These are phyloP conservation scores for Cryptococcus wingfieldii DNA, from an alignment of 1,284 basidiomycete species.

Conservation along the genomic window DNA sequence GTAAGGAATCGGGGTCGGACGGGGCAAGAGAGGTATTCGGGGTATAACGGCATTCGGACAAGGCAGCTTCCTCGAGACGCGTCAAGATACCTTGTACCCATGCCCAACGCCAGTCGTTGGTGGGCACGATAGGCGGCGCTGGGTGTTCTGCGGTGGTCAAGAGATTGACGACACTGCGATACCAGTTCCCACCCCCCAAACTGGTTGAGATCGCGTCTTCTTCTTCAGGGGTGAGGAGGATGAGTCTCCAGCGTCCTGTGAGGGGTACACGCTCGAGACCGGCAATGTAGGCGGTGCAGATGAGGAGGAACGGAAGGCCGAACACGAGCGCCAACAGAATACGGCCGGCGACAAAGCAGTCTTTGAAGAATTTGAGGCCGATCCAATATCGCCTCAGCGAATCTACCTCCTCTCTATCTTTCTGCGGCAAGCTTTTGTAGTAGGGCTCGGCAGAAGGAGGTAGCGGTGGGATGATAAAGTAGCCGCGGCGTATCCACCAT, in stretches of 20 bases:
- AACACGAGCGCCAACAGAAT: slow-evolving; percentile 60
- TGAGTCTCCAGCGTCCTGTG: slow-evolving; percentile 78
- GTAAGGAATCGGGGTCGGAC: background rate
- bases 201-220: slow-evolving; percentile 75
- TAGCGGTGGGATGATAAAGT: slow-evolving; percentile 34
- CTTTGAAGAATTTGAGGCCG: slow-evolving; percentile 49
- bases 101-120: slow-evolving; percentile 73
- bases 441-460: slow-evolving; percentile 28
- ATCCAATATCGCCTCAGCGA: slow-evolving; percentile 44
- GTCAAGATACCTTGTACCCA: slow-evolving; percentile 76
- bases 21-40: slow-evolving; percentile 1
- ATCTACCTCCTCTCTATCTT: slow-evolving; percentile 55
- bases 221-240: slow-evolving; percentile 82
- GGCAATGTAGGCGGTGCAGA: slow-evolving; percentile 68
- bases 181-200: slow-evolving; percentile 78
- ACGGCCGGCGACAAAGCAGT: slow-evolving; percentile 52
- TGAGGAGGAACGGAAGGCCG: slow-evolving; percentile 63
- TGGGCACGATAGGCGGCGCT: slow-evolving; percentile 59
- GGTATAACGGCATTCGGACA: slow-evolving; percentile 13
- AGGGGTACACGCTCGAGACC: slow-evolving; percentile 76
- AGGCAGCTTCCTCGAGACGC: slow-evolving; percentile 62
- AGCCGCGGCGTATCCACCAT: slow-evolving; percentile 4
- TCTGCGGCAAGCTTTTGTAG: slow-evolving; percentile 27
- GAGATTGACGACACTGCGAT: slow-evolving; percentile 70
- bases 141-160: slow-evolving; percentile 60